Evolutionary conservation across 2,329 filamentous ascomycete species (phyloP).

Genomic region (Periconia macrospinosa): DNA sequence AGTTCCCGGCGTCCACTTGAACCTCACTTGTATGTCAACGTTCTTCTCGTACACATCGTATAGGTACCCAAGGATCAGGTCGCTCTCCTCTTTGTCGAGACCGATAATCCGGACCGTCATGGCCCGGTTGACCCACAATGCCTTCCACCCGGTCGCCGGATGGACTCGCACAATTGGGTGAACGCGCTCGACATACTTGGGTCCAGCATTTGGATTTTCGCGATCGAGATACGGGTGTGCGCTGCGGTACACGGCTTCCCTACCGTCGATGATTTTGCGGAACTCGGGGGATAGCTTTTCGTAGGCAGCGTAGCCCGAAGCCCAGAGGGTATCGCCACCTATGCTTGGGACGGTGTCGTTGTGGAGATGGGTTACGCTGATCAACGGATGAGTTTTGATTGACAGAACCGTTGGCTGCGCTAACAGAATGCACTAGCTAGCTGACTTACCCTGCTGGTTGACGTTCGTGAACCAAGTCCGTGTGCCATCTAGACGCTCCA

Average conservation of each 20-base stretch:
- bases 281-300: conserved; percentile 73
- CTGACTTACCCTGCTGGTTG: conserved; percentile 62
- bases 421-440: background rate
- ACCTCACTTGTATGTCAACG: conserved; percentile 71
- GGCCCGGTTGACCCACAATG: conserved; percentile 70
- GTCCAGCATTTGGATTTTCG: conserved; percentile 61
- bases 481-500: conserved; percentile 70
- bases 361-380: conserved; percentile 65
- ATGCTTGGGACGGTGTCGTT: conserved; percentile 67
- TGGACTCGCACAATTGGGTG: conserved; percentile 72
- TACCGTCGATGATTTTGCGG: conserved; percentile 70
- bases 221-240: conserved; percentile 70
- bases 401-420: too few species aligned
- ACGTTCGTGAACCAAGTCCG: conserved; percentile 70
- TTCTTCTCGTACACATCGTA: conserved; percentile 70
- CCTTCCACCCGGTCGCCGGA: conserved; percentile 74
- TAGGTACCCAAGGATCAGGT: conserved; percentile 67
- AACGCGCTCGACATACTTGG: conserved; percentile 66
- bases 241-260: conserved; percentile 64
- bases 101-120: conserved; percentile 72
- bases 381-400: background rate
- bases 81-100: conserved; percentile 69
- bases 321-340: conserved; percentile 74
- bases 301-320: conserved; percentile 69
- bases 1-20: conserved; percentile 69